A percentile compares a stretch with the other conserved stretches of the same genome.
Conservation (phyloP, 805 yeast species). For the Myxozyma mucilagina region DNA sequence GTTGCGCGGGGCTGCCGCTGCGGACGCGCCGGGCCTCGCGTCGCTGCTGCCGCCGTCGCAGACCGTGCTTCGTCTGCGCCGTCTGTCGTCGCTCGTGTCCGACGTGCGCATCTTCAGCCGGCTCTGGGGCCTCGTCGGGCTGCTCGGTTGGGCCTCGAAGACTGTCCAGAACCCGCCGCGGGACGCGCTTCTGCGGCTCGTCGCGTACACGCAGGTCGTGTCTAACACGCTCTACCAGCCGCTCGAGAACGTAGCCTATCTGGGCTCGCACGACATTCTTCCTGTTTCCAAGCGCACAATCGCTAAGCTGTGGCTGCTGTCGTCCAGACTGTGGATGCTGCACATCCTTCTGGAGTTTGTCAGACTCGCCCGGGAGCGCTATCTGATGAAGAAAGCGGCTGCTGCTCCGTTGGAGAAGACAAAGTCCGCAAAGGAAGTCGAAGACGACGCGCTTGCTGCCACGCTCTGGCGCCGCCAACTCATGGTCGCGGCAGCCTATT, state of each 20-base stretch:
- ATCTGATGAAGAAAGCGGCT: neutral
- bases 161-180: slow-evolving; percentile 38
- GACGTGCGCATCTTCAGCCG: slow-evolving; percentile 44
- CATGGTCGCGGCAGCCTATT: slow-evolving; percentile 43
- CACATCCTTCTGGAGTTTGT: slow-evolving; percentile 43
- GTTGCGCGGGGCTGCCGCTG: neutral
- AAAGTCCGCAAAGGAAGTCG: neutral
- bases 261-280: slow-evolving; percentile 43
- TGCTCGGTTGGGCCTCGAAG: slow-evolving; percentile 43
- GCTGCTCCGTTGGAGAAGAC: neutral
- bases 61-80: slow-evolving; percentile 13
- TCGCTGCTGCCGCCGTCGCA: slow-evolving; percentile 9
- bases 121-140: slow-evolving; percentile 42
- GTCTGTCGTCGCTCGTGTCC: slow-evolving; percentile 33
- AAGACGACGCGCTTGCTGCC: neutral
- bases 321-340: slow-evolving; percentile 44
- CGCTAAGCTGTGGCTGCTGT: slow-evolving; percentile 41
- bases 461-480: slow-evolving; percentile 34
- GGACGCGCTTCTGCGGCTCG: slow-evolving; percentile 37
- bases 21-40: neutral
- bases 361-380: slow-evolving; percentile 27
- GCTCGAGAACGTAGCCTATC: slow-evolving; percentile 45
- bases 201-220: slow-evolving; percentile 42
- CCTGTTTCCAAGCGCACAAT: slow-evolving; percentile 36
- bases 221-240: slow-evolving; percentile 43